These are phyloP conservation scores for Graphiopsis chlorocephala DNA, from an alignment of 2,329 filamentous ascomycete species.

Conservation along the genomic window DNA sequence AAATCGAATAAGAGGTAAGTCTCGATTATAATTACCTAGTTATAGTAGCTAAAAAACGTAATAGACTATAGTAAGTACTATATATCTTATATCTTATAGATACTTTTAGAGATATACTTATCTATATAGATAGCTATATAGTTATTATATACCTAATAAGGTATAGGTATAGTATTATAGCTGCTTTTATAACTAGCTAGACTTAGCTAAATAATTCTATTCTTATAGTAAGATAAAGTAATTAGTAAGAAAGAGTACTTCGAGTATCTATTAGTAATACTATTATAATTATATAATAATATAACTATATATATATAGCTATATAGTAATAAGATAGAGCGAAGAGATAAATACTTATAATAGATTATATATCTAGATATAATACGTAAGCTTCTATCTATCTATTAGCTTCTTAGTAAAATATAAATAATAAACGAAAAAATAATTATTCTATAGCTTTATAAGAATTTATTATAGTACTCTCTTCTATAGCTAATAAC, in stretches of 20 bases:
- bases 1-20: neutral
- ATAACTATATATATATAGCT: neutral
- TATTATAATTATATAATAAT: neutral
- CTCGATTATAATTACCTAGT: neutral
- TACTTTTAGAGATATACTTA: neutral
- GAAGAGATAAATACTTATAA: neutral
- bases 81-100: neutral
- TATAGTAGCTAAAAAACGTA: neutral
- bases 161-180: neutral
- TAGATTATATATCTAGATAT: neutral
- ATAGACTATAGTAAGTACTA: neutral
- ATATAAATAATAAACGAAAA: neutral
- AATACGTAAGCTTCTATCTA: neutral
- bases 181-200: neutral
- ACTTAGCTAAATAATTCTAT: neutral
- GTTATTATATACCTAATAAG: neutral
- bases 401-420: neutral
- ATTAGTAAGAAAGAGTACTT: neutral
- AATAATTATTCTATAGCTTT: neutral
- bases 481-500: neutral
- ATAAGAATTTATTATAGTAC: neutral
- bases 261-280: neutral
- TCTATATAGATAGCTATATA: neutral
- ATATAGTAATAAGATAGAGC: neutral
- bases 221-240: neutral